phyloP scores from a whole-genome alignment of 2,329 filamentous ascomycete species.

The Pezicula rhizophila region DNA sequence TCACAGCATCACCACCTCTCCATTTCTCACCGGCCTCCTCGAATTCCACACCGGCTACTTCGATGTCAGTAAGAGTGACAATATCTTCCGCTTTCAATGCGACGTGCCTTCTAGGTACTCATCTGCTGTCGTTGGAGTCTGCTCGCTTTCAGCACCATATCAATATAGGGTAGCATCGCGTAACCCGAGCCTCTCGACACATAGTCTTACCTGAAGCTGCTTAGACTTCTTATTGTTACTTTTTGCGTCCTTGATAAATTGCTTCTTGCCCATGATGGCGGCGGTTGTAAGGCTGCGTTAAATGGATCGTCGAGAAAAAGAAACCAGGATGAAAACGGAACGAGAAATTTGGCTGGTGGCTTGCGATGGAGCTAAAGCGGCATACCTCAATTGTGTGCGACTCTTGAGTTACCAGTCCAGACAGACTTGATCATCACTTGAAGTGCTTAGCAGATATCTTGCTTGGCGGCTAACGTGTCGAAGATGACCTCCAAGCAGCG shows the following conservation, averaged over 20 bases:
- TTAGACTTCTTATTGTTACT: conserved; percentile 33
- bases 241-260: conserved; percentile 26
- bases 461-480: too few relatives aligned
- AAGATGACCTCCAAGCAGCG: too few relatives aligned
- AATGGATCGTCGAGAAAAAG: too few relatives aligned
- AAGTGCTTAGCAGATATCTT: too few relatives aligned
- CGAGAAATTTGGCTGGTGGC: not conserved
- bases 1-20: conserved; percentile 63
- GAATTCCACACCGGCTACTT: conserved; percentile 54
- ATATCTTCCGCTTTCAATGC: too few relatives aligned
- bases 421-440: too few relatives aligned
- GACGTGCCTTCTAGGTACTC: conserved; percentile 56
- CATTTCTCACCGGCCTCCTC: conserved; percentile 72
- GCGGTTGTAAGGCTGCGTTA: too few relatives aligned
- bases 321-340: not conserved
- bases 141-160: not conserved
- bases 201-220: conserved; percentile 17
- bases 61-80: conserved; percentile 4
- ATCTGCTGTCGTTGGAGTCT: conserved; percentile 56
- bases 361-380: not conserved
- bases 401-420: too few relatives aligned
- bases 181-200: not conserved
- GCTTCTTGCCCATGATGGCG: conserved; percentile 27
- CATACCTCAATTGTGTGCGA: too few relatives aligned
- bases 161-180: not conserved